Evolutionary conservation across 371 early-diverging fungal species (phyloP), one percentile per base, ranked within the genome.

Genomic region (Catenaria anguillulae): DNA sequence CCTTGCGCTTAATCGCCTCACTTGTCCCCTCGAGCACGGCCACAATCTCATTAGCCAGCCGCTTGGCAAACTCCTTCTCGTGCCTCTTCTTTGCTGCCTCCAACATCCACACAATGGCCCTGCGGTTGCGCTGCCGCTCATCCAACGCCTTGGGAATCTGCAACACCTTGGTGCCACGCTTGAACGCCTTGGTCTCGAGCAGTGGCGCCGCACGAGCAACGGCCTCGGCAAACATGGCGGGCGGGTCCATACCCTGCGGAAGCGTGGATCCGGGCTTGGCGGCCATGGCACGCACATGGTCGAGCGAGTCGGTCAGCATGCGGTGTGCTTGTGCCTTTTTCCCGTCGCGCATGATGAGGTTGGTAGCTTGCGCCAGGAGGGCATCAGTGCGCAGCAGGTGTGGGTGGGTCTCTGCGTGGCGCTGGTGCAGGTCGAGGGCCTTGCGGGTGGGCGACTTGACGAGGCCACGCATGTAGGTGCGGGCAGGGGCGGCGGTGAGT

Each of bases 91-190:
- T 70, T 0, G 87, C 82, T 23, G 89, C 86, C 34, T 90, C 86
- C 60, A 88, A 63, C 59, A 92, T 86, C 96, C 93, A 95, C 60
- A 86, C 75, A 61, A 93, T 88, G 24, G 85, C 96, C 43, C 79
- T 81, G 60, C 92, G 81, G 56, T 82, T 72, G 50, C 90, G 75
- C 72, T 90, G 89, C 40, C 91, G 75, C 71, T 85, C 81, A 67
- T 77, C 82, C 61, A 93, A 72, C 13, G 96, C 83, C 33, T 73
- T 73, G 26, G 96, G 96, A 0, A 88, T 81, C 65, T 81, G 84
- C 19, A 88, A 66, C 33, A 82, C 84, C 72, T 89, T 92, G 37
- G 86, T 81, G n/a, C 90, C 88, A 66, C 85, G 79, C 68, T 81
- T 79, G 29, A 73, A 71, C 31, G 84, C 78, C 13, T 81, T 82